Percentiles rank a stretch among this genome's conserved stretches.
These are phyloP conservation scores for Gamsiella multidivaricata DNA, from an alignment of 192 early-diverging fungal species.

Conservation along the genomic window DNA sequence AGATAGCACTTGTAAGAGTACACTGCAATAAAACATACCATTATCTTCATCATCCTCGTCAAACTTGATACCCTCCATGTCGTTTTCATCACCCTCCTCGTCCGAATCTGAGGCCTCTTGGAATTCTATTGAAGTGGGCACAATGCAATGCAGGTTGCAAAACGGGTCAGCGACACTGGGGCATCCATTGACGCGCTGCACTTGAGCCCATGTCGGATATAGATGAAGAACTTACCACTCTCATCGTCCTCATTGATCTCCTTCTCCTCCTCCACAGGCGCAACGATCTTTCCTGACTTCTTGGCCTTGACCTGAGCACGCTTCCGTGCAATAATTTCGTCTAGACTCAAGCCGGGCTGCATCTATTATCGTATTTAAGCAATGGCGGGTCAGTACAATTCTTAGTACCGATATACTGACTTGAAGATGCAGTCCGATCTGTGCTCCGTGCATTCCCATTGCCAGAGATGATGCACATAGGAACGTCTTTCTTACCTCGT, in stretches of 20 bases:
- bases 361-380: constrained; percentile 11
- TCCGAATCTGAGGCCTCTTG: constrained; percentile 48
- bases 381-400: neutral
- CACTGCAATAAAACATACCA: constrained; percentile 9
- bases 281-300: constrained; percentile 53
- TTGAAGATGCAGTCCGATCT: too few species aligned
- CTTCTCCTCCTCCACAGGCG: constrained; percentile 41
- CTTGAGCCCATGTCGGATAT: too few species aligned
- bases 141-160: constrained; percentile 17
- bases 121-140: constrained; percentile 28
- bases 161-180: too few species aligned
- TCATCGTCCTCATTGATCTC: constrained; percentile 47
- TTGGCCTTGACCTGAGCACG: constrained; percentile 48
- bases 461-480: neutral
- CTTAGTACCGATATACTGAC: neutral
- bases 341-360: constrained; percentile 45
- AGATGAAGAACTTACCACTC: constrained; percentile 55
- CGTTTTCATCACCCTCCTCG: constrained; percentile 43
- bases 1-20: too few species aligned
- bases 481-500: too few species aligned
- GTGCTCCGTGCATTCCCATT: too few species aligned
- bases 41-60: constrained; percentile 45
- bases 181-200: too few species aligned
- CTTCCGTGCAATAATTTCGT: constrained; percentile 48
- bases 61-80: constrained; percentile 37